These are phyloP conservation scores for Mycena capillaripes DNA, from an alignment of 768 basidiomycete genomes.

Conservation along the genomic window DNA sequence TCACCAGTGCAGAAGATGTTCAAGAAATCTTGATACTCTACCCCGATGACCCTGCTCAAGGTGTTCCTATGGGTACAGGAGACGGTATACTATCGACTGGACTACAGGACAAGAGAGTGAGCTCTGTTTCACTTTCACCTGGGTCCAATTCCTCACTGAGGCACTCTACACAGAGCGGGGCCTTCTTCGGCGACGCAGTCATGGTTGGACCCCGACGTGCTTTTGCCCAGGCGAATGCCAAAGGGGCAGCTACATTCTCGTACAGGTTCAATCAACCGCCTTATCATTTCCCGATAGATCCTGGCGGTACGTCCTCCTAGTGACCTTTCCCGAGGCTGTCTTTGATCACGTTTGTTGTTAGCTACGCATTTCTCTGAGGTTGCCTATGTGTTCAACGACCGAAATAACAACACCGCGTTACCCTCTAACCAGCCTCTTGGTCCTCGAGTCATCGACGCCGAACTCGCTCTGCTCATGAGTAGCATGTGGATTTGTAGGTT, in stretches of 20 bases:
- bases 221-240: slow-evolving; percentile 28
- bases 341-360: slow-evolving; percentile 27
- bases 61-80: slow-evolving; percentile 31
- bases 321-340: slow-evolving; percentile 24
- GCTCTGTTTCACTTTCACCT: slow-evolving; percentile 24
- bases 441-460: slow-evolving; percentile 28
- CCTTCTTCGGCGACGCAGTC: slow-evolving; percentile 30
- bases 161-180: slow-evolving; percentile 25
- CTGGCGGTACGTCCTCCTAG: slow-evolving; percentile 24
- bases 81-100: slow-evolving; percentile 30
- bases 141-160: slow-evolving; percentile 24
- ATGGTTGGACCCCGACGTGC: slow-evolving; percentile 30
- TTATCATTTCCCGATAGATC: slow-evolving; percentile 23
- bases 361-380: slow-evolving; percentile 23
- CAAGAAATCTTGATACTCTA: slow-evolving; percentile 30
- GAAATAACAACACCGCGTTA: slow-evolving; percentile 26
- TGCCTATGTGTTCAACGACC: slow-evolving; percentile 31
- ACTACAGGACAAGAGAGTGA: slow-evolving; percentile 29
- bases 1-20: slow-evolving; percentile 29
- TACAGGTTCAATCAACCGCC: slow-evolving; percentile 29
- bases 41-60: slow-evolving; percentile 32
- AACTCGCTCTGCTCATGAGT: slow-evolving; percentile 29
- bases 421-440: slow-evolving; percentile 32
- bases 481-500: slow-evolving; percentile 29
- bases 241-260: slow-evolving; percentile 31